Evolutionary conservation across 2,329 filamentous ascomycete species (phyloP).

Genomic region (Cercospora sojina): DNA sequence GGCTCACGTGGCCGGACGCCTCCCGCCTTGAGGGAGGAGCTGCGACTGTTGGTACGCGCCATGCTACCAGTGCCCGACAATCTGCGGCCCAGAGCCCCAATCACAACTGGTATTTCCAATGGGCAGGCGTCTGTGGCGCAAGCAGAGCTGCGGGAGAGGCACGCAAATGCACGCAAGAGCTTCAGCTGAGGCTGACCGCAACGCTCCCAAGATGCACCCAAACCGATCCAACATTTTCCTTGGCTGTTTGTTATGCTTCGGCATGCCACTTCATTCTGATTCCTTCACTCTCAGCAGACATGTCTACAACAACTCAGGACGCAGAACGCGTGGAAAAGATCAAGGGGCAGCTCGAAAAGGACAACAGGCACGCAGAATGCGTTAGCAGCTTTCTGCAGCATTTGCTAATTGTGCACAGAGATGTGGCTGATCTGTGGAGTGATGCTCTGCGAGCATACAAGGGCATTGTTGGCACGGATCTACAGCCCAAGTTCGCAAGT

Average conservation of each 20-base stretch:
- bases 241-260: neutral
- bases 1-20: neutral
- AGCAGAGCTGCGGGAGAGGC: neutral
- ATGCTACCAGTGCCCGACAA: neutral
- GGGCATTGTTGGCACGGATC: slow-evolving; percentile 13
- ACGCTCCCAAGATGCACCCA: neutral
- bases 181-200: slow-evolving; percentile 5
- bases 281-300: neutral
- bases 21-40: neutral
- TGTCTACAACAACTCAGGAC: neutral
- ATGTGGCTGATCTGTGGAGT: slow-evolving; percentile 12
- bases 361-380: slow-evolving; percentile 2
- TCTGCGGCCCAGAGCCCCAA: neutral
- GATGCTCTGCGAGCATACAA: slow-evolving; percentile 12
- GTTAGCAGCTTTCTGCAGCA: neutral
- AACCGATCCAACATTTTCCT: neutral
- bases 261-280: neutral
- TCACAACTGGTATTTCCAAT: neutral
- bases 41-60: neutral
- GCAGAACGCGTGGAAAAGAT: neutral
- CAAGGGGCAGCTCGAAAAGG: slow-evolving; percentile 13
- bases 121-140: neutral
- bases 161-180: neutral
- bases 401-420: neutral
- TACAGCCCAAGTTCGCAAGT: slow-evolving; percentile 8